phyloP scores from a whole-genome alignment of 495 filamentous ascomycete genomes.

The Symbiotaphrina buchneri region DNA sequence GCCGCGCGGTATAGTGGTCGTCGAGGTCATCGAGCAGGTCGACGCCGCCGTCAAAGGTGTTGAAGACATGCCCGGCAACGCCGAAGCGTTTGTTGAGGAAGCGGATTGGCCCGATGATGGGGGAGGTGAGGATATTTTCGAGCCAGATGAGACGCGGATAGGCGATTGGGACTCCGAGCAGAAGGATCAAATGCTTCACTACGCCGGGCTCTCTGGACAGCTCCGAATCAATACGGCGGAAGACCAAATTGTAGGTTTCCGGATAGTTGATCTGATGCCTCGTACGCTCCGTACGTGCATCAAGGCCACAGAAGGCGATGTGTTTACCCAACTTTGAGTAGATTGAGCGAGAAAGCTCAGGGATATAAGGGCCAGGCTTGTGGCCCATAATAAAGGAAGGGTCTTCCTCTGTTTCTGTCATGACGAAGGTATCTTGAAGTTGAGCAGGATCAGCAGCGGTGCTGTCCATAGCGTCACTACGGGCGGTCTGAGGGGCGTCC shows the following conservation, averaged over 20 bases:
- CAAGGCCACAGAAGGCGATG: slow-evolving; percentile 71
- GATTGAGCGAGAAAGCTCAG: slow-evolving; percentile 56
- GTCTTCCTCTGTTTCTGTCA: slow-evolving; percentile 25
- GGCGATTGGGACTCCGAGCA: slow-evolving; percentile 83
- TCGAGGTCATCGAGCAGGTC: slow-evolving; percentile 87
- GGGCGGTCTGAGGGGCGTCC: slow-evolving; percentile 30
- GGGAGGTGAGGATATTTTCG: slow-evolving; percentile 67
- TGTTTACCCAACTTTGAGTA: slow-evolving; percentile 67
- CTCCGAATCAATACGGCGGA: slow-evolving; percentile 41
- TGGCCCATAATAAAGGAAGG: slow-evolving; percentile 60
- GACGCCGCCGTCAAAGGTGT: slow-evolving; percentile 75
- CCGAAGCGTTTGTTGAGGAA: slow-evolving; percentile 85
- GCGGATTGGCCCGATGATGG: slow-evolving; percentile 63
- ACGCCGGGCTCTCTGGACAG: slow-evolving; percentile 25
- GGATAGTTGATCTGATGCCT: slow-evolving; percentile 7
- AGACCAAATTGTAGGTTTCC: slow-evolving; percentile 73
- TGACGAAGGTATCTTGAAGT: slow-evolving; percentile 22
- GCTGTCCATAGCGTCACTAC: slow-evolving; percentile 17
- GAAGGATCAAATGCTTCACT: slow-evolving; percentile 63
- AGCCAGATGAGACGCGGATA: slow-evolving; percentile 90
- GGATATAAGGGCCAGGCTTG: slow-evolving; percentile 56
- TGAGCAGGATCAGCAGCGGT: slow-evolving; percentile 40
- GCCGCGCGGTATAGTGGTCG: slow-evolving; percentile 82
- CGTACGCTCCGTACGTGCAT: slow-evolving; percentile 66
- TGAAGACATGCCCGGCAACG: slow-evolving; percentile 66